Percentiles rank a stretch among this genome's conserved stretches.
Conservation (phyloP, 257 asterid species). For the Petunia axillaris region DNA sequence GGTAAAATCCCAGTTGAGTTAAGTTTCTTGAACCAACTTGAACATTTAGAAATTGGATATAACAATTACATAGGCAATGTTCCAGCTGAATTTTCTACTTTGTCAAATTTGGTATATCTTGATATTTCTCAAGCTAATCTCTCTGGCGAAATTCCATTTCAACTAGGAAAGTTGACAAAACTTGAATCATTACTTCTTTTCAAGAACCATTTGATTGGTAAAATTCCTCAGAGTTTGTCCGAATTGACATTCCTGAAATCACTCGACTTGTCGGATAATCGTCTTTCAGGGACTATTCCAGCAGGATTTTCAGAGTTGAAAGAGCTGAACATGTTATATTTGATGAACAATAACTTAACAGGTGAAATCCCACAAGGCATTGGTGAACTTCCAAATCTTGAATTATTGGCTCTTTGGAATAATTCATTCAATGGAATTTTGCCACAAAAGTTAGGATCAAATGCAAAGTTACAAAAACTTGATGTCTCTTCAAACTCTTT, state of each 20-base stretch:
- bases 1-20: conserved; percentile 70
- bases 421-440: conserved; percentile 73
- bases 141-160: conserved; percentile 72
- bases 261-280: conserved; percentile 77
- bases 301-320: conserved; percentile 45
- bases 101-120: conserved; percentile 57
- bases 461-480: conserved; percentile 54
- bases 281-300: conserved; percentile 70
- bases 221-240: conserved; percentile 57
- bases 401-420: conserved; percentile 69
- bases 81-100: conserved; percentile 48
- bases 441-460: conserved; percentile 76
- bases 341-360: conserved; percentile 68
- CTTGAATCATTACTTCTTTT: conserved; percentile 56
- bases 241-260: conserved; percentile 42
- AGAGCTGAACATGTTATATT: conserved; percentile 40
- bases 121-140: conserved; percentile 72
- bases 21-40: conserved; percentile 48
- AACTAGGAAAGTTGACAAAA: conserved; percentile 51
- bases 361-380: conserved; percentile 78
- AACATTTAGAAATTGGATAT: conserved; percentile 78
- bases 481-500: conserved; percentile 86
- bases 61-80: conserved; percentile 53
- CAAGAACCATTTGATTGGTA: conserved; percentile 60
- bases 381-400: conserved; percentile 73